phyloP scores from a whole-genome alignment of 768 basidiomycete genomes.

The Russula virescens region DNA sequence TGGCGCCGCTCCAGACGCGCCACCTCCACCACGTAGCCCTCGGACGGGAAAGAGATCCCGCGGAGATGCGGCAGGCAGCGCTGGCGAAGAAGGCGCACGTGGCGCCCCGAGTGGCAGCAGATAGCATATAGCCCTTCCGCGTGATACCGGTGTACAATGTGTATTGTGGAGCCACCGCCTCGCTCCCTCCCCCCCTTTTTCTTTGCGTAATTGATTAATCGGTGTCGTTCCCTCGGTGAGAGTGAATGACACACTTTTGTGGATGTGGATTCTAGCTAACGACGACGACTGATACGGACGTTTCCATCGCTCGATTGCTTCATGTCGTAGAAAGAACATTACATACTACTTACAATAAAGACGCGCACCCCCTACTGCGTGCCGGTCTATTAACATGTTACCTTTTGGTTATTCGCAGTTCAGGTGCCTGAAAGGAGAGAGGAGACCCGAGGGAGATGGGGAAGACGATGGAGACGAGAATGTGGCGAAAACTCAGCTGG shows the following conservation, averaged over 20 bases:
- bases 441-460: no score
- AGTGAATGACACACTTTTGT: background rate
- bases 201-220: background rate
- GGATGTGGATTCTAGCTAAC: no score
- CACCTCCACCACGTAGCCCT: constrained; percentile 8
- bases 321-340: no score
- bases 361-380: no score
- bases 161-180: background rate
- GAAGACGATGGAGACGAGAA: no score
- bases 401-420: no score
- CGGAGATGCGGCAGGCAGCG: constrained; percentile 7
- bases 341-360: no score
- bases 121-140: background rate
- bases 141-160: background rate
- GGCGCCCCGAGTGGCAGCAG: background rate
- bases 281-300: no score
- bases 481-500: no score
- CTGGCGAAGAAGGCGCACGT: constrained; percentile 7
- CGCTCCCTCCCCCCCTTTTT: background rate
- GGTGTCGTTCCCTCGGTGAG: background rate
- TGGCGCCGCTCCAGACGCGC: constrained; percentile 11
- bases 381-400: no score
- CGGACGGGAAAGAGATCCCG: constrained; percentile 16
- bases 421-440: no score
- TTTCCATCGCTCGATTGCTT: no score